Evolutionary conservation across 2,329 filamentous ascomycete species (phyloP).

Genomic region (Fragosphaeria purpurea): DNA sequence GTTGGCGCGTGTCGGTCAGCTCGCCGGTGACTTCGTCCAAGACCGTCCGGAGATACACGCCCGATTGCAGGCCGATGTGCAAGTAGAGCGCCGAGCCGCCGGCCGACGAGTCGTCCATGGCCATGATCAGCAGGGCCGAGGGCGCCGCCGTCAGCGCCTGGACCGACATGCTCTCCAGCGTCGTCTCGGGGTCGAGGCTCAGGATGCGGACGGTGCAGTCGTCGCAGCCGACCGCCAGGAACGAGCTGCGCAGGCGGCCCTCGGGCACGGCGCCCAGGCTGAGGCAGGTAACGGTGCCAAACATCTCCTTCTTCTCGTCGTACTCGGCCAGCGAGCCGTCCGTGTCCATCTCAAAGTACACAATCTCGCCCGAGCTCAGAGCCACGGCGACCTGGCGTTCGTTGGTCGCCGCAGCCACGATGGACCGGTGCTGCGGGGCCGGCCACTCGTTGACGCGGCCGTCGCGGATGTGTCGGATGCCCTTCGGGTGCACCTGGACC

Average conservation of each 20-base stretch:
- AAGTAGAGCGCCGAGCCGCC: slow-evolving; percentile 84
- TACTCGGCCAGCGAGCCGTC: slow-evolving; percentile 90
- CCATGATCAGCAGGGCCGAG: slow-evolving; percentile 80
- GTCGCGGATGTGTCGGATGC: slow-evolving; percentile 77
- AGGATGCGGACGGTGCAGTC: slow-evolving; percentile 92
- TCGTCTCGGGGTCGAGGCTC: slow-evolving; percentile 81
- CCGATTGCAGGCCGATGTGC: slow-evolving; percentile 91
- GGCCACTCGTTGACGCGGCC: slow-evolving; percentile 87
- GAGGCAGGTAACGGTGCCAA: slow-evolving; percentile 88
- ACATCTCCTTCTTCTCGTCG: slow-evolving; percentile 90
- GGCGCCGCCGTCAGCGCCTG: slow-evolving; percentile 88
- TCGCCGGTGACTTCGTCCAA: slow-evolving; percentile 94
- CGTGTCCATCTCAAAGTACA: slow-evolving; percentile 94
- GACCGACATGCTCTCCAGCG: slow-evolving; percentile 85
- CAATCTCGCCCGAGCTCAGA: slow-evolving; percentile 89
- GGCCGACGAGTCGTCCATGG: slow-evolving; percentile 88
- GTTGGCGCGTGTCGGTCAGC: slow-evolving; percentile 84
- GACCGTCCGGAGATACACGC: slow-evolving; percentile 90
- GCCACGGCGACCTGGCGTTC: slow-evolving; percentile 88
- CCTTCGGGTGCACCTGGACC: slow-evolving; percentile 92
- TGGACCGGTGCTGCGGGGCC: slow-evolving; percentile 84
- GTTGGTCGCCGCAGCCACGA: slow-evolving; percentile 90
- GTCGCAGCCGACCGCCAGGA: slow-evolving; percentile 91
- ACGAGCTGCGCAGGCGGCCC: slow-evolving; percentile 79
- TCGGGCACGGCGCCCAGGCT: slow-evolving; percentile 88